phyloP scores from a whole-genome alignment of 2,329 filamentous ascomycete genomes.

The Colletotrichum simmondsii region DNA sequence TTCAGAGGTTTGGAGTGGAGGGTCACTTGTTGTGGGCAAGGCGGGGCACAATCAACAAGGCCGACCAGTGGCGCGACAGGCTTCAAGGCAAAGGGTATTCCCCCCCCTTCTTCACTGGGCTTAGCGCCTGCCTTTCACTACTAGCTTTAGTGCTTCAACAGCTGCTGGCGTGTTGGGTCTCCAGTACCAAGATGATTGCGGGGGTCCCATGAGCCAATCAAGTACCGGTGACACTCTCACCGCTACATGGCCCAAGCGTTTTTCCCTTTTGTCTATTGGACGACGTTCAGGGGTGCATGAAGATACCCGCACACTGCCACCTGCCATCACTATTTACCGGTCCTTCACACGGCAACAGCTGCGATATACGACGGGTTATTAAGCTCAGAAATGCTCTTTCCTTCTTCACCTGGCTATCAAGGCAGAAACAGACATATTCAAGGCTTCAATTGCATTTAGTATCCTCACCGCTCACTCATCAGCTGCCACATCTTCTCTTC shows the following conservation, averaged over 20 bases:
- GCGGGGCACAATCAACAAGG: slow-evolving; percentile 40
- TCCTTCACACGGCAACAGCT: slow-evolving; percentile 4
- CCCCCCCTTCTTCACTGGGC: slow-evolving; percentile 26
- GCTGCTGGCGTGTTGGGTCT: background rate
- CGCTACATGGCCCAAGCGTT: slow-evolving; percentile 37
- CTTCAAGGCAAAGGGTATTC: slow-evolving; percentile 22
- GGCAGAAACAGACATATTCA: background rate
- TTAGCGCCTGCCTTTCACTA: slow-evolving; percentile 24
- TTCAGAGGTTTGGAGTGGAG: slow-evolving; percentile 42
- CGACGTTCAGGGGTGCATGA: slow-evolving; percentile 32
- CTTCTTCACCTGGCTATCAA: background rate
- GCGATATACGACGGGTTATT: background rate
- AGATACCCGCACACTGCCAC: slow-evolving; percentile 26
- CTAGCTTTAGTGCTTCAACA: slow-evolving; percentile 15
- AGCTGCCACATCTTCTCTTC: background rate
- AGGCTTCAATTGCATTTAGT: background rate
- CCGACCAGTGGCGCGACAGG: slow-evolving; percentile 32
- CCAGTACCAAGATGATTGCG: slow-evolving; percentile 17
- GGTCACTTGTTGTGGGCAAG: slow-evolving; percentile 41
- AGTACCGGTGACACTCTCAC: slow-evolving; percentile 37
- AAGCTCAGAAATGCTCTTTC: background rate
- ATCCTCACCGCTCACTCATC: background rate
- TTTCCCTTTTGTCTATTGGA: slow-evolving; percentile 20
- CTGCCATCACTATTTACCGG: slow-evolving; percentile 14
- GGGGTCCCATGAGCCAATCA: slow-evolving; percentile 4